A percentile compares a stretch with the other conserved stretches of the same genome.
phyloP scores from a whole-genome alignment of 257 asterid species.

The Coffea canephora region DNA sequence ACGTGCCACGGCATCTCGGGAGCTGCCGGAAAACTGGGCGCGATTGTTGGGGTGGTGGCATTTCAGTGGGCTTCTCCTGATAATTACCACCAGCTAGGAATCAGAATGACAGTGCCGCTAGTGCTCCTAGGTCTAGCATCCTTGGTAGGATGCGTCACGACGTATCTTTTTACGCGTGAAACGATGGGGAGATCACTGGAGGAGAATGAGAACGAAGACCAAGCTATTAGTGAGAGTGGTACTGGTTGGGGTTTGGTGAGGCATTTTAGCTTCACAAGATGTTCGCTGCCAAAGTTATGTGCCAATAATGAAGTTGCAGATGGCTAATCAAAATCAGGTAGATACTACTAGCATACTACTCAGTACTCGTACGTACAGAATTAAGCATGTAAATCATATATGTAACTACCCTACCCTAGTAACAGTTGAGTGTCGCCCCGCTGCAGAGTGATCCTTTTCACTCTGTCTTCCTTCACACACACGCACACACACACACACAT shows the following conservation, averaged over 20 bases:
- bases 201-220: conserved; percentile 42
- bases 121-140: conserved; percentile 46
- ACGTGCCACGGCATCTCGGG: conserved; percentile 56
- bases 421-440: no score
- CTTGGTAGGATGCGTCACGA: conserved; percentile 30
- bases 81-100: no score
- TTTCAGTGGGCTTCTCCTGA: not conserved
- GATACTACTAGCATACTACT: no score
- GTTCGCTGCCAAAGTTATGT: not conserved
- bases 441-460: no score
- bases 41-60: conserved; percentile 44
- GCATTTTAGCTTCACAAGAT: not conserved
- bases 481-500: no score
- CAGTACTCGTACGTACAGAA: no score
- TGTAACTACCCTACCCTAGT: no score
- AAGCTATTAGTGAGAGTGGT: conserved; percentile 6
- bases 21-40: conserved; percentile 50
- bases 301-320: not conserved
- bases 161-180: conserved; percentile 40
- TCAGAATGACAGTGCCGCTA: conserved; percentile 37
- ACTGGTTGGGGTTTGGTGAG: not conserved
- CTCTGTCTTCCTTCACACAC: no score
- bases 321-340: not conserved
- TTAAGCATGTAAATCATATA: no score
- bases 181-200: conserved; percentile 57